Percentiles rank a stretch among this genome's conserved stretches.
phyloP scores from a whole-genome alignment of 2,329 filamentous ascomycete genomes.

The Rhynchosporium secalis region DNA sequence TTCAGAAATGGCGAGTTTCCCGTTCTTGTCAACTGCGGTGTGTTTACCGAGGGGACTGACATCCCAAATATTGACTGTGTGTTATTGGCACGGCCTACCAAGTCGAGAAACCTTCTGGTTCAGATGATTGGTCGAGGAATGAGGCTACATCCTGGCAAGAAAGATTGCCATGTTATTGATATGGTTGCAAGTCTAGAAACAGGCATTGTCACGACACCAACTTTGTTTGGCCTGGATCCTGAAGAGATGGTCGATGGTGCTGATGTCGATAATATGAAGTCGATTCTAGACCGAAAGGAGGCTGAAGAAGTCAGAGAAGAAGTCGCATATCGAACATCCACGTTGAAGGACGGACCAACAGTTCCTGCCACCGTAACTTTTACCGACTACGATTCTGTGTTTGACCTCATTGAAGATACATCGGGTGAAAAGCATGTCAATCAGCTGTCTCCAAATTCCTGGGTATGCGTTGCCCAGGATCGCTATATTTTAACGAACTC shows the following conservation, averaged over 20 bases:
- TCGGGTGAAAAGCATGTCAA: conserved; percentile 78
- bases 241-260: conserved; percentile 70
- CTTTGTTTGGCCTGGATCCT: conserved; percentile 89
- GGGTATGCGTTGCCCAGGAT: conserved; percentile 75
- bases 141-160: conserved; percentile 76
- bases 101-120: conserved; percentile 87
- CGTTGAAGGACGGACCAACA: conserved; percentile 8
- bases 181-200: conserved; percentile 85
- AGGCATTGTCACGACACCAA: conserved; percentile 87
- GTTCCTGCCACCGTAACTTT: conserved; percentile 53
- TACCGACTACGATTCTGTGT: conserved; percentile 88
- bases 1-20: conserved; percentile 79
- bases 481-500: conserved; percentile 70
- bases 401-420: conserved; percentile 83
- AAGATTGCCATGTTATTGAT: conserved; percentile 92
- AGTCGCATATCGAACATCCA: background rate
- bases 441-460: conserved; percentile 70
- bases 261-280: conserved; percentile 60
- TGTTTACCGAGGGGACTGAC: conserved; percentile 97
- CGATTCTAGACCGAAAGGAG: conserved; percentile 52
- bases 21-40: conserved; percentile 89
- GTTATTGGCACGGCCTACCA: conserved; percentile 81
- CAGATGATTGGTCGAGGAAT: conserved; percentile 98
- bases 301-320: conserved; percentile 40
- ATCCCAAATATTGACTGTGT: conserved; percentile 97